Evolutionary conservation across 1,139 yeast species (phyloP), one percentile per base, ranked within the genome.

Genomic region (Wickerhamomyces sp.): DNA sequence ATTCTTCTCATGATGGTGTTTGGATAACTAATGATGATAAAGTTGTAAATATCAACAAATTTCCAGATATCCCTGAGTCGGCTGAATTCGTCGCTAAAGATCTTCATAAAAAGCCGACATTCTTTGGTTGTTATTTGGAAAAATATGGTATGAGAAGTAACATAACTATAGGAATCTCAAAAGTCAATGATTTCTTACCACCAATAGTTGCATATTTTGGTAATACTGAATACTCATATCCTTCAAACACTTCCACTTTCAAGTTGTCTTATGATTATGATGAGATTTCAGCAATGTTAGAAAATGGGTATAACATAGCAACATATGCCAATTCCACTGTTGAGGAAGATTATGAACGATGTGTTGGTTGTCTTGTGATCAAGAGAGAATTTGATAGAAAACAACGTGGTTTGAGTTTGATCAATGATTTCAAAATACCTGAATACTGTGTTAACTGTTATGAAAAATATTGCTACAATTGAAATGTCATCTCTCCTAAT

Each of bases 221-320:
- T 4, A 78, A 78, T 47, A 45, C 59, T 6, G 46, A 62, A 19
- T 59, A 63, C 32, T 54, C 69, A 0, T 72, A 54, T 42, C 44
- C 54, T 0, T 66, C 84, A 5, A 78, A 78, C 47, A 69, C 71
- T 0, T 77, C 85, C 1, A 78, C 86, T 0, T 78, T 78, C 54
- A 72, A 75, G 45, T 55, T 75, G 33, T 65, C 71, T 24, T 78
- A 76, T 50, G 63, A 54, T 6, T 47, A 58, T 15, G 42, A 49
- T 0, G 83, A 77, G 49, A 60, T 66, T 4, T 38, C 49, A 2
- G 58, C 60, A 2, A 68, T 77, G 74, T 49, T 75, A 14, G 51
- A 57, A 26, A 77, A 76, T 47, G 83, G 84, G 0, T 65, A 61
- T 45, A 63, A 68, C 35, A 49, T 75, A 29, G 79, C 77, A 22